Evolutionary conservation across 1,284 basidiomycete species (phyloP).

Genomic region (Irpex lacteus): DNA sequence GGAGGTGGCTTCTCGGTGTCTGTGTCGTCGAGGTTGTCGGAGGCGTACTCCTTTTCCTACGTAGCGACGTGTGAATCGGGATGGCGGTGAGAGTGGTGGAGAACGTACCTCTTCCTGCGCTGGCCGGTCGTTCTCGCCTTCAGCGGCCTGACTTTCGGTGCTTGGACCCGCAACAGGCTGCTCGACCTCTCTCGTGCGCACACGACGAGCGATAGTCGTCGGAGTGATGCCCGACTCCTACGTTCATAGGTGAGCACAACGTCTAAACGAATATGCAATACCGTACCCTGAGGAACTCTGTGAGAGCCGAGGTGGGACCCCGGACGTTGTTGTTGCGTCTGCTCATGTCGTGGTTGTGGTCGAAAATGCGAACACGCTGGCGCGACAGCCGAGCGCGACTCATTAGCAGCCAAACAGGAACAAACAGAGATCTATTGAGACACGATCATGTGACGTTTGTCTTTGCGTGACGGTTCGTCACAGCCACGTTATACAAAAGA

Average conservation of each 20-base stretch:
- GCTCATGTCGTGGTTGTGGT: constrained; percentile 25
- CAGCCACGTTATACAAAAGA: not conserved
- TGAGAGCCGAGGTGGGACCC: constrained; percentile 89
- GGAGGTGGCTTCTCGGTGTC: constrained; percentile 36
- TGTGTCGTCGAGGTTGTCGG: constrained; percentile 70
- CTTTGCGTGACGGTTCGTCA: not conserved
- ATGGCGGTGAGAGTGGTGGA: not conserved
- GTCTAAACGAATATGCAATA: constrained; percentile 4
- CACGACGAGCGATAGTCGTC: constrained; percentile 61
- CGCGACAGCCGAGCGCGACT: constrained; percentile 5
- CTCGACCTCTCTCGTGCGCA: constrained; percentile 35
- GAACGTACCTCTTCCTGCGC: not conserved
- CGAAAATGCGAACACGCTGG: not conserved
- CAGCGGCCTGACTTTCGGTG: constrained; percentile 25
- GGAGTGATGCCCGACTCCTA: constrained; percentile 82
- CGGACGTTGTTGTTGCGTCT: constrained; percentile 50
- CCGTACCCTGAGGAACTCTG: constrained; percentile 84
- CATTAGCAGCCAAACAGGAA: constrained; percentile 9
- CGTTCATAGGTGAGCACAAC: not conserved
- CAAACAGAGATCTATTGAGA: constrained; percentile 3
- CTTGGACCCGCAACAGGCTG: constrained; percentile 50
- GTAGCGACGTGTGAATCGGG: no score
- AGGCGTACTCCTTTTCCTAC: constrained; percentile 58
- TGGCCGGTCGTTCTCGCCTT: constrained; percentile 20
- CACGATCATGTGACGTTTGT: constrained; percentile 2